Conservation (phyloP, 2,329 filamentous ascomycete species). For the Meredithiella fracta region DNA sequence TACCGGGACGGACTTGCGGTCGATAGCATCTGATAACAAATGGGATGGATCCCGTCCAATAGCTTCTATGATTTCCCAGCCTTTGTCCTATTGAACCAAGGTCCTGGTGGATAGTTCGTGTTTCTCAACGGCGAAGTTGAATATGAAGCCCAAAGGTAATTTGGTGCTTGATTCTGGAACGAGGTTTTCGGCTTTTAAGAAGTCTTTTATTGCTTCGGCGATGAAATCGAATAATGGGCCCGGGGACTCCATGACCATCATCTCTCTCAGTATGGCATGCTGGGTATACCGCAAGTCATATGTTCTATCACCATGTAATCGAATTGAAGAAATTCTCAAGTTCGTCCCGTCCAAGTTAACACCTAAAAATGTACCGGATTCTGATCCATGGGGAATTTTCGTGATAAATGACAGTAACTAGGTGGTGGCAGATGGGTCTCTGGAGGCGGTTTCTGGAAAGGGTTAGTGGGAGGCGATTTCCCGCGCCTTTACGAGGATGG, state of each 20-base stretch:
- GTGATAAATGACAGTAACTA: constrained; percentile 71
- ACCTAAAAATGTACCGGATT: constrained; percentile 37
- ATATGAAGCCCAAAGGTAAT: constrained; percentile 20
- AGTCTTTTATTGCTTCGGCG: constrained; percentile 53
- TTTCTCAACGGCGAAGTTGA: constrained; percentile 57
- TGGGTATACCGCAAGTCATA: constrained; percentile 52
- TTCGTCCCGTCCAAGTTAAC: constrained; percentile 24
- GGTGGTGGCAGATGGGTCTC: constrained; percentile 41
- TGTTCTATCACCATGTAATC: constrained; percentile 40
- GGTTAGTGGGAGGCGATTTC: background rate
- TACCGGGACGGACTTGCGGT: constrained; percentile 51
- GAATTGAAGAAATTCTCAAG: constrained; percentile 21
- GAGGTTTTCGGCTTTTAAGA: constrained; percentile 28
- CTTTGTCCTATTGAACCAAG: constrained; percentile 66
- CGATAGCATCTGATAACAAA: constrained; percentile 55
- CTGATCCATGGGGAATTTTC: constrained; percentile 58
- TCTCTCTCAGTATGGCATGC: constrained; percentile 16
- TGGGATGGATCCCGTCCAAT: constrained; percentile 60
- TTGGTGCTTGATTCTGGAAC: background rate
- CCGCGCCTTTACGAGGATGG: background rate
- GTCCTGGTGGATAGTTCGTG: constrained; percentile 55
- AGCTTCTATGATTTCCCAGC: constrained; percentile 61
- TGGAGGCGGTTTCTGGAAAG: constrained; percentile 29
- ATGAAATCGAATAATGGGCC: constrained; percentile 58
- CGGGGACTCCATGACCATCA: constrained; percentile 18